Base-by-base conservation (phyloP, 2,329 filamentous ascomycete species). In the Aspergillus versicolor region DNA sequence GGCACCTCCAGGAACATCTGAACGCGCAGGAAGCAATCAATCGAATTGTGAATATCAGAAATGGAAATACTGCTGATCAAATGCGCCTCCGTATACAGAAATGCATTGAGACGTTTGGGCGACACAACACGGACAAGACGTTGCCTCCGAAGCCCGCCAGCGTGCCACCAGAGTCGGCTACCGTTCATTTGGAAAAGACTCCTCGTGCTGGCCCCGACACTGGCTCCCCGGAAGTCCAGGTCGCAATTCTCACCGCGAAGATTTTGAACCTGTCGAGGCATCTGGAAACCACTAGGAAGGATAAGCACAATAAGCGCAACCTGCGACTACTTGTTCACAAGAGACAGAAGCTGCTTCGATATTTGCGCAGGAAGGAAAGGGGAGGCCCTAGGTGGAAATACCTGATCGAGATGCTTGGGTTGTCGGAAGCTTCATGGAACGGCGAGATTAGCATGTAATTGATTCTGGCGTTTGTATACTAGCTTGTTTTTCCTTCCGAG, bases 211-310 rank as follows among this genome's bases (percentile, higher is more conserved):
- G 94, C 0, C 89, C 89, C 5, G 94, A 99, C 72, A 99, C 93
- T 1, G 94, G 94, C 37, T 96, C 91, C 67, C 91, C 91, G 6
- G 94, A 99, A 77, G 95, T 99, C n/a, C 94, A 99, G 80, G 91
- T 95, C 64, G 92, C 92, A 45, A 95, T 99, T 66, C 76, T 99
- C 72, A 99, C 94, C 3, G 85, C 91, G 56, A 97, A 97, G 82
- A 99, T 99, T 71, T 83, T 91, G 61, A 87, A 88, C 22, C 74
- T 99, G 49, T 88, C 89, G 15, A 82, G 89, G 64, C 87, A 88
- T 63, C 76, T 96, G 51, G 82, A 88, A 68, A 81, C 79, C 42
- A 83, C 86, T 65, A 90, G 89, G 73, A 91, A 88, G 72, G 94
- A 99, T 72, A 96, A 95, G 80, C 85, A 91, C 73, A 97, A 97